These are phyloP conservation scores for Candida chauliodis DNA, from an alignment of 805 yeast genomes.

Conservation along the genomic window DNA sequence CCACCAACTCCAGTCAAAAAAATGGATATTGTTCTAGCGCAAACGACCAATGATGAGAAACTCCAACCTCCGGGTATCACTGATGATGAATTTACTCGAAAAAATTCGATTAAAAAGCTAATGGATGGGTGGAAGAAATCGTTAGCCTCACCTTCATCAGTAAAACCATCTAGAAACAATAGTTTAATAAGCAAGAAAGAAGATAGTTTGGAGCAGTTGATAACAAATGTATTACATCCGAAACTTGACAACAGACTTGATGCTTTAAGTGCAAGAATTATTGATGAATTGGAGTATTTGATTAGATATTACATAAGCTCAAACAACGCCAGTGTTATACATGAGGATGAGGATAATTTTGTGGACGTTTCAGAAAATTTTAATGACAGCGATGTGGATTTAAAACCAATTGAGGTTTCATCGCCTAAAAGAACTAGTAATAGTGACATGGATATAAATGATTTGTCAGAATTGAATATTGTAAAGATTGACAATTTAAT, in stretches of 20 bases:
- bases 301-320: conserved; percentile 40
- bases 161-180: conserved; percentile 8
- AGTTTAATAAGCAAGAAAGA: neutral
- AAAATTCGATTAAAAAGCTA: conserved; percentile 33
- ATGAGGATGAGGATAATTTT: conserved; percentile 16
- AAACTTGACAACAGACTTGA: conserved; percentile 46
- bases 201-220: conserved; percentile 15
- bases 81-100: conserved; percentile 20
- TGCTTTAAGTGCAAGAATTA: conserved; percentile 64
- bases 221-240: conserved; percentile 14
- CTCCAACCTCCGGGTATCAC: conserved; percentile 7
- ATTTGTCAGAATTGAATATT: conserved; percentile 37
- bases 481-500: conserved; percentile 35
- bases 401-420: conserved; percentile 11
- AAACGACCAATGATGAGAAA: neutral
- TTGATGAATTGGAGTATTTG: conserved; percentile 62
- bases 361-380: conserved; percentile 10
- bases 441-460: conserved; percentile 27
- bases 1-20: conserved; percentile 71
- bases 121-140: conserved; percentile 42
- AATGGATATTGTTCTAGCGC: conserved; percentile 35
- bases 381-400: conserved; percentile 20
- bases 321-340: conserved; percentile 14
- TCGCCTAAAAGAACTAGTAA: conserved; percentile 12
- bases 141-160: conserved; percentile 12